These are phyloP conservation scores for Euptelea pleiosperma DNA, from an alignment of 164 flowering plant genomes.

Conservation along the genomic window DNA sequence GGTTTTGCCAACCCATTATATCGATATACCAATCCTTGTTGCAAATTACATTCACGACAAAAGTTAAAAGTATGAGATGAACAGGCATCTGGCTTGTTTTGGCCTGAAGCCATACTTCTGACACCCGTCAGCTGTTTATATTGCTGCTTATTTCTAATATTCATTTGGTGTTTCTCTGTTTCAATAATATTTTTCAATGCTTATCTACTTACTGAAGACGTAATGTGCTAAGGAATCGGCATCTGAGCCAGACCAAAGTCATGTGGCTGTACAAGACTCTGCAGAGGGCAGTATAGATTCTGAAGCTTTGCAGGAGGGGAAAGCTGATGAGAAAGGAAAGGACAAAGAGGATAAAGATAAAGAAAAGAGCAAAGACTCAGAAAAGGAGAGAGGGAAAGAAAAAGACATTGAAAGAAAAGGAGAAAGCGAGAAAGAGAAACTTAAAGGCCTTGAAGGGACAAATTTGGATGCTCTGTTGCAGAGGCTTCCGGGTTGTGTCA, in stretches of 20 bases:
- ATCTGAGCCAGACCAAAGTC: constrained; percentile 63
- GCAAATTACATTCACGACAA: too few species aligned
- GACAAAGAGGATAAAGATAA: constrained; percentile 73
- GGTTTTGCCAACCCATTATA: too few species aligned
- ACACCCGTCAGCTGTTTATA: too few species aligned
- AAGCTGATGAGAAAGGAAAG: constrained; percentile 60
- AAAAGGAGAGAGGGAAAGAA: constrained; percentile 79
- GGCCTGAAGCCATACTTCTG: background rate
- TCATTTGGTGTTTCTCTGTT: background rate
- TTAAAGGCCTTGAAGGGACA: constrained; percentile 76
- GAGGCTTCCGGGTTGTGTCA: constrained; percentile 94
- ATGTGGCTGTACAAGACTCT: constrained; percentile 35
- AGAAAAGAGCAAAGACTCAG: constrained; percentile 59
- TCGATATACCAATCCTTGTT: too few species aligned
- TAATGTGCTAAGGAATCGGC: constrained; percentile 46
- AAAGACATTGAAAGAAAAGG: constrained; percentile 67
- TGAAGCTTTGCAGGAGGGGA: constrained; percentile 49
- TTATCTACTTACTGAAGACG: constrained; percentile 11
- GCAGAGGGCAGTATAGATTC: constrained; percentile 46
- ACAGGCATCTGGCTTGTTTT: too few species aligned
- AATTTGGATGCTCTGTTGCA: constrained; percentile 80
- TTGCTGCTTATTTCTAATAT: background rate
- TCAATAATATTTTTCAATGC: background rate
- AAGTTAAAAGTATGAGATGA: too few species aligned
- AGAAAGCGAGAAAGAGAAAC: constrained; percentile 81